Evolutionary conservation across 805 yeast genomes (phyloP), one percentile per base, ranked within the genome.

Genomic region (Wickerhamiella azyma): DNA sequence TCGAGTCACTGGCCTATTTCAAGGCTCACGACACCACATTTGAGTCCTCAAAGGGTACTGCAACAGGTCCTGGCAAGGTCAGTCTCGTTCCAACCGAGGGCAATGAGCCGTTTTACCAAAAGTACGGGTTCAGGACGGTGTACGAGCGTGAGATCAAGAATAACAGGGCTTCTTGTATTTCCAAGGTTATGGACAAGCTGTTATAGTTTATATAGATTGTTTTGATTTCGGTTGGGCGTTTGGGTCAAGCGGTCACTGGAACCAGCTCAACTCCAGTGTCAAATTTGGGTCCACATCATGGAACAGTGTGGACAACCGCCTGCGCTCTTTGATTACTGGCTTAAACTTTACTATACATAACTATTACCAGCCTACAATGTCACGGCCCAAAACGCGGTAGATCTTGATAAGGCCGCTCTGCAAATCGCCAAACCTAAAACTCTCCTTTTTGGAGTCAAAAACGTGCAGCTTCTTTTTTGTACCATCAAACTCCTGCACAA

Each of bases 391-490:
- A 6, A 76, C 75, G 57, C 97, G 75, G 63, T 79, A 92, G 3
- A 88, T 83, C 52, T 83, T 73, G 10, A 89, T 66, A 54, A 76
- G 77, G 4, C 98, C 98, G 48, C 76, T 67, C 58, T 75, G 79
- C 74, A 89, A 71, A 49, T 85, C 94, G 2, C 74, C 66, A 2
- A 88, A 60, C 55, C 76, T 77, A 60, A 81, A 82, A 37, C 81
- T 71, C 38, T 76, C 78, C 57, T 81, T 82, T 41, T 70, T 71
- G 46, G 52, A 42, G 46, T 59, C 66, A 14, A 51, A 53, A 6
- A 62, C 62, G 21, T 59, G 57, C 9, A 67, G 52, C 54, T 67
- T 67, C 53, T 60, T 56, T 68, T 86, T 88, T 46, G 71, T 68
- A 2, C 74, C 68, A 54, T 92, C 97, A 68, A 70, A 85, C 45